Base-by-base conservation (phyloP, 225 moss, liverwort and hornwort genomes). In the Asterella californica region DNA sequence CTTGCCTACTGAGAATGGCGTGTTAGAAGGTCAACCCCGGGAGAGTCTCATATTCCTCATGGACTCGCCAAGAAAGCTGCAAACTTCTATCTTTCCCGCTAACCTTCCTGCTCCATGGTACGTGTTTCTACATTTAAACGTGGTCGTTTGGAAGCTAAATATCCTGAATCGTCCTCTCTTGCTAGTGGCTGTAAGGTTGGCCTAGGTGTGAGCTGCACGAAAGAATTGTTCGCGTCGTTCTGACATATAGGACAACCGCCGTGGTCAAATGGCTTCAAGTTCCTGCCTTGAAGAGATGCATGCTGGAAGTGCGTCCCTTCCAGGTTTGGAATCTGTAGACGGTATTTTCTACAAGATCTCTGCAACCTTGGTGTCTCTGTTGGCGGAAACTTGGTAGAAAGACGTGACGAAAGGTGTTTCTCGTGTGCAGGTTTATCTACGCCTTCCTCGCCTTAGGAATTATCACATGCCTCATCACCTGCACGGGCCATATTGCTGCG, bases 71-170 rank as follows among this genome's bases (percentile, higher is more conserved):
- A 77, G 36, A 47, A 90, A 81, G 79, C 46, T 89, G 84, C 76
- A 68, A 83, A 64, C 47, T 77, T 77, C 37, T 34, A 48, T 62
- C 77, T 89, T 72, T 78, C 90, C 81, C 25, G 78, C 81, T 45
- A 77, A 87, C 63, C 66, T 95, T 29, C 99, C 99, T 73, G 90
- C 89, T n/a, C 99, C 99, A 29, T 99, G 99, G 99, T 93, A 87
- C 0, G 66, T 61, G 64, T 34, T 61, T 62, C 34, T 25, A 32
- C 42, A 18, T 34, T 72, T 47, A n/a, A 7, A 64, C 64, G 0
- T 10, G 9, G 34, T 36, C 15, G 11, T 38, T 24, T 70, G 69
- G n/a, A 27, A 27, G 27, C 6, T 27, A 10, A 7, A 42, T n/a
- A 0, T 61, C n/a, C 61, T 61, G 61, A 61, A 61, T 61, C 61